phyloP scores from a whole-genome alignment of 2,329 filamentous ascomycete species.

The Sporothrix variecibatus region DNA sequence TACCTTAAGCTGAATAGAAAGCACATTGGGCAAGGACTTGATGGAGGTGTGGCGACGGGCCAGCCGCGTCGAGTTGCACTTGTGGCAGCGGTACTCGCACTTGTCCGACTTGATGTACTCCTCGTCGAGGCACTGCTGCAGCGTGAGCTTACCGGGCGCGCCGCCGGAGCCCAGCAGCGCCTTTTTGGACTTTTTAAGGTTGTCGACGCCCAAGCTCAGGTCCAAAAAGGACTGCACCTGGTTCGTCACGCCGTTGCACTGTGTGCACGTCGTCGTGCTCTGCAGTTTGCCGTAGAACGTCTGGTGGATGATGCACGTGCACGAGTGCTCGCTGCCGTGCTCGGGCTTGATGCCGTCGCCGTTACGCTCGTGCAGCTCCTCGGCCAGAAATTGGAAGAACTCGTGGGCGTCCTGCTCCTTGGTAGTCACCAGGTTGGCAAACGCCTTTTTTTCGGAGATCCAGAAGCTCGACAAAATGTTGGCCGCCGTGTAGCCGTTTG shows the following conservation, averaged over 20 bases:
- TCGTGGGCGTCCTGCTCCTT: constrained; percentile 97
- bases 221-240: constrained; percentile 89
- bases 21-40: constrained; percentile 80
- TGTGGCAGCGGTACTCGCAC: constrained; percentile 84
- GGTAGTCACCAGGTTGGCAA: constrained; percentile 79
- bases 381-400: constrained; percentile 93
- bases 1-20: constrained; percentile 92
- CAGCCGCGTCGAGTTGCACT: constrained; percentile 74
- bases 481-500: constrained; percentile 86
- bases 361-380: constrained; percentile 84
- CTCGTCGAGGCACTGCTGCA: constrained; percentile 76
- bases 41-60: constrained; percentile 84
- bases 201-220: constrained; percentile 83
- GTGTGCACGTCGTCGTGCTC: constrained; percentile 86
- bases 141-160: constrained; percentile 52
- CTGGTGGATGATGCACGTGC: constrained; percentile 89
- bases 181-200: constrained; percentile 60
- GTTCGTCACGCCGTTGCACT: constrained; percentile 78
- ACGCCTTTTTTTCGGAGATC: constrained; percentile 75
- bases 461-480: constrained; percentile 88
- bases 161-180: background rate
- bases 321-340: constrained; percentile 63
- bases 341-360: constrained; percentile 66
- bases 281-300: constrained; percentile 92
- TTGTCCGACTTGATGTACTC: constrained; percentile 86